These are phyloP conservation scores for Neurospora sp. DNA, from an alignment of 2,329 filamentous ascomycete species.

Conservation along the genomic window DNA sequence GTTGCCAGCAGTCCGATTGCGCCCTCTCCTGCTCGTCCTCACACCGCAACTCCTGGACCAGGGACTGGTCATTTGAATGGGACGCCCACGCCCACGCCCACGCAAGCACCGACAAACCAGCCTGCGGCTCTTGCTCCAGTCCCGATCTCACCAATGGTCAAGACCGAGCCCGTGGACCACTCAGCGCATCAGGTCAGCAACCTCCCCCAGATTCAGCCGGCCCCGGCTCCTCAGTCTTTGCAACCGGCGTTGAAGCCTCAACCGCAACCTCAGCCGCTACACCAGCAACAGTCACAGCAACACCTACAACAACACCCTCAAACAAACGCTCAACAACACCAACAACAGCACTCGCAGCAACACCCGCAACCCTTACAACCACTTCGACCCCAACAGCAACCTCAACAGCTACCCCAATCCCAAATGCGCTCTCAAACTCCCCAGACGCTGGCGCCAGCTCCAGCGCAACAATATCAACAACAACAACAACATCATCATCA, in stretches of 20 bases:
- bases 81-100: not conserved
- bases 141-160: slow-evolving; percentile 12
- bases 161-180: slow-evolving; percentile 13
- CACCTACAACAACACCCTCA: slow-evolving; percentile 2
- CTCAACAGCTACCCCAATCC: slow-evolving; percentile 1
- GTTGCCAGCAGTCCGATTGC: slow-evolving; percentile 5
- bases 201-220: slow-evolving; percentile 17
- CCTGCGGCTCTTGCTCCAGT: slow-evolving; percentile 5
- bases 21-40: slow-evolving; percentile 4
- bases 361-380: not conserved
- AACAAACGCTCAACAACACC: not conserved
- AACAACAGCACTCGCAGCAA: slow-evolving; percentile 2
- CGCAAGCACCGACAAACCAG: not conserved
- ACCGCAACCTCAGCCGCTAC: slow-evolving; percentile 7
- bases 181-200: slow-evolving; percentile 7
- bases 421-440: not conserved
- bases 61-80: not conserved
- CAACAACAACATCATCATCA: slow-evolving; percentile 2
- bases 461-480: not conserved
- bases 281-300: slow-evolving; percentile 7
- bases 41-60: slow-evolving; percentile 7
- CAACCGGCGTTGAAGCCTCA: slow-evolving; percentile 8
- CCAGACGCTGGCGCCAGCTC: not conserved
- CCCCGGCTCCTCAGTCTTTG: slow-evolving; percentile 5
- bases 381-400: not conserved